Evolutionary conservation across 768 basidiomycete genomes (phyloP).

Genomic region (Kwoniella botswanensis): DNA sequence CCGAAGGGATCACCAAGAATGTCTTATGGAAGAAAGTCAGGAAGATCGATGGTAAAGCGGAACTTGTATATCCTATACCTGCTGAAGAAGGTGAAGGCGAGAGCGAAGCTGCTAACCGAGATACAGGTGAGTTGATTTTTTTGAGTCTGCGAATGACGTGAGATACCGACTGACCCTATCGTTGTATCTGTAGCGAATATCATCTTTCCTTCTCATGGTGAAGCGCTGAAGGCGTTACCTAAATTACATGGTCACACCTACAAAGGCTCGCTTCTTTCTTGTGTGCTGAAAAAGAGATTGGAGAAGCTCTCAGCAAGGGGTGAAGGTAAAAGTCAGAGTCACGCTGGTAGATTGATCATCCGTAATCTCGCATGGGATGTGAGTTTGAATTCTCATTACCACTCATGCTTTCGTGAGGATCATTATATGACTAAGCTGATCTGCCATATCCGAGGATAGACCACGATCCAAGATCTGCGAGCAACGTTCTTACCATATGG

Average conservation of each 20-base stretch:
- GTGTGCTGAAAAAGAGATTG: slow-evolving; percentile 81
- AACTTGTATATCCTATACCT: slow-evolving; percentile 48
- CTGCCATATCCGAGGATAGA: slow-evolving; percentile 55
- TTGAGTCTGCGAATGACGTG: background rate
- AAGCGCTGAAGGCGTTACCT: slow-evolving; percentile 72
- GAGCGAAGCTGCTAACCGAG: slow-evolving; percentile 25
- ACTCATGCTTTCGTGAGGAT: background rate
- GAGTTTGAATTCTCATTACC: slow-evolving; percentile 26
- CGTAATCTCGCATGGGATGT: slow-evolving; percentile 80
- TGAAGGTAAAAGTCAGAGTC: slow-evolving; percentile 64
- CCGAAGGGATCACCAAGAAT: slow-evolving; percentile 52
- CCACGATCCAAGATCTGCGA: slow-evolving; percentile 81
- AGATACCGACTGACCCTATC: background rate
- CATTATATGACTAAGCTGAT: too few relatives aligned
- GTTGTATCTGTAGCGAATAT: slow-evolving; percentile 66
- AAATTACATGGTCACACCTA: slow-evolving; percentile 92
- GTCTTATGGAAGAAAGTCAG: slow-evolving; percentile 57
- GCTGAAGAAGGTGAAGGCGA: slow-evolving; percentile 38
- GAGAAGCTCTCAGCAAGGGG: slow-evolving; percentile 63
- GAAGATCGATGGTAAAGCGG: slow-evolving; percentile 48
- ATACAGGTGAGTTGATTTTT: slow-evolving; percentile 28
- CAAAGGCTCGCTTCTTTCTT: slow-evolving; percentile 85
- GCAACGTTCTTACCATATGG: slow-evolving; percentile 85
- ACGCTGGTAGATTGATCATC: slow-evolving; percentile 81
- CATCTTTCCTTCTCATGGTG: slow-evolving; percentile 70